Evolutionary conservation across 768 basidiomycete species (phyloP), one percentile per base, ranked within the genome.

Genomic region (Termitomyces sp.): DNA sequence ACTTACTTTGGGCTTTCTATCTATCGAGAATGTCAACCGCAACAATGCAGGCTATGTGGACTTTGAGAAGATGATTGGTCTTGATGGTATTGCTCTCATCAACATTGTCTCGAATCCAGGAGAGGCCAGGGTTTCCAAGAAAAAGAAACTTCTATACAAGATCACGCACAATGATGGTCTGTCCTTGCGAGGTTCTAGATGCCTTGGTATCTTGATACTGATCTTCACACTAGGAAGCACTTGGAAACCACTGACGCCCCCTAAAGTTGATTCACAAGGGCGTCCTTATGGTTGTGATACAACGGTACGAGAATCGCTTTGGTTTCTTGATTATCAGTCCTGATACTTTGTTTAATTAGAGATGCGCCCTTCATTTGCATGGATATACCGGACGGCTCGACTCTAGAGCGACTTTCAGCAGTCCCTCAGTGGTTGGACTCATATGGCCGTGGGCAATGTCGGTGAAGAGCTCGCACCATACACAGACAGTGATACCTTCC

Each of bases 391-490:
- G 96, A 60, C 87, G 97, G 26, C 74, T 75, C 7, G 97, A 98
- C 65, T 86, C 93, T 6, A 82, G 92, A 51, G 92, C 95, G 0
- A 98, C 96, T 0, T 98, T 89, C 72, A 95, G 92, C 66, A 95
- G 87, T 41, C 94, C 97, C 0, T 87, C 93, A 5, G 85, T 94
- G 16, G 88, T 93, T 10, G 97, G 97, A 13, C 78, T 99, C 13
- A 80, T 99, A 91, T 99, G 82, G 97, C 90, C 1, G 94, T 98
- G 46, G 97, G 97, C 8, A 98, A 93, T 64, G 95, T 99, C 14
- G 97, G 97, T 41, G 88, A 93, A 61, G 67, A 74, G 1, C 82
- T 99, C 2, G 85, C 83, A 0, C 75, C 85, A 0, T 99, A 99
- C 73, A 80, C 77, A 4, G 90, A 98, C 31, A 86, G 87, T 59